Evolutionary conservation across 1,284 basidiomycete genomes (phyloP).

Genomic region (Ceratobasidium sp.): DNA sequence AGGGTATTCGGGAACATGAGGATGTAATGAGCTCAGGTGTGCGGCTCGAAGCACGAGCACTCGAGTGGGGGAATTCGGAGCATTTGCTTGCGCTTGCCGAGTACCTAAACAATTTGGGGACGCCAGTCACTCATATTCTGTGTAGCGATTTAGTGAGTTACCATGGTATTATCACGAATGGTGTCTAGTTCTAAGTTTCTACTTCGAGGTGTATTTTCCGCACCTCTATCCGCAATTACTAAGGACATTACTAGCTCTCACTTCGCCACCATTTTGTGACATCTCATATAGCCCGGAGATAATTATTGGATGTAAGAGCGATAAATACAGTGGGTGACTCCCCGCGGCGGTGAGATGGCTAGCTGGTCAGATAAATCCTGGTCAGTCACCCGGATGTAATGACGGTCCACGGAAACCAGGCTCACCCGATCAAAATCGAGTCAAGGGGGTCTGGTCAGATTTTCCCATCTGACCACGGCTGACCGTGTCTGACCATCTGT

Average conservation of each 20-base stretch:
- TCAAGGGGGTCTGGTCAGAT: too few species aligned
- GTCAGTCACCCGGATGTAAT: too few species aligned
- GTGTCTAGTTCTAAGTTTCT: slow-evolving; percentile 19
- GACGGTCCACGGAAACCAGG: too few species aligned
- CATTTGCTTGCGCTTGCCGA: slow-evolving; percentile 62
- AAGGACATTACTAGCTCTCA: slow-evolving; percentile 75
- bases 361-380: too few species aligned
- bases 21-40: neutral
- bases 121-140: slow-evolving; percentile 70
- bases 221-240: slow-evolving; percentile 78
- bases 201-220: slow-evolving; percentile 78
- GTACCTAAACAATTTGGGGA: slow-evolving; percentile 57
- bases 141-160: slow-evolving; percentile 81
- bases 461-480: too few species aligned
- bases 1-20: slow-evolving; percentile 62
- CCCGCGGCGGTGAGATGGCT: too few species aligned
- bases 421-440: too few species aligned
- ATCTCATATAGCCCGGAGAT: slow-evolving; percentile 39
- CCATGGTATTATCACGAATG: neutral
- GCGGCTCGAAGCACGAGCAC: slow-evolving; percentile 47
- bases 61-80: slow-evolving; percentile 74
- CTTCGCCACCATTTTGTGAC: slow-evolving; percentile 65
- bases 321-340: neutral
- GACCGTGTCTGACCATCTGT: too few species aligned
- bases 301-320: slow-evolving; percentile 36